Evolutionary conservation across 2,329 filamentous ascomycete genomes (phyloP), one percentile per base, ranked within the genome.

Genomic region (Apiospora sp.): DNA sequence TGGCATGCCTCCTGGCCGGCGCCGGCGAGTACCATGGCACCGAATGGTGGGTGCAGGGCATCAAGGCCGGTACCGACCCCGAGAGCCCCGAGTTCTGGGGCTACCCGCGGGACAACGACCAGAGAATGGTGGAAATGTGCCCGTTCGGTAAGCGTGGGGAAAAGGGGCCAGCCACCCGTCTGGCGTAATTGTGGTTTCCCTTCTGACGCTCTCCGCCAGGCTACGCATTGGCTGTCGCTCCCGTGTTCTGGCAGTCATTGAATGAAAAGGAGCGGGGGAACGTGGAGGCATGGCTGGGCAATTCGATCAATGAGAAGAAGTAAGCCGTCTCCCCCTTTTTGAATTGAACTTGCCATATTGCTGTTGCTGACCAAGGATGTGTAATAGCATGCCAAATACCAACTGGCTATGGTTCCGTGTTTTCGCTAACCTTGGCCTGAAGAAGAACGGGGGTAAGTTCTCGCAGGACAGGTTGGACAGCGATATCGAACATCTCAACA

Each of bases 51-150:
- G 87, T 94, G 48, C 87, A 92, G 74, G 93, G 93, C 4, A 85
- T 95, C 72, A 89, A 90, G 74, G 87, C 90, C 44, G 93, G 93
- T 0, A 94, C 92, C 0, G 90, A 95, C 76, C 92, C 92, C 0
- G 86, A 90, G 64, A 89, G 84, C 72, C 86, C 89, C 0, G 93
- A 95, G 81, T 95, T 92, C 78, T 96, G 93, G 93, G 93, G 93
- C 0, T 91, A 89, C 72, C 92, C 93, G 75, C 87, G 91, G 75
- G 92, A 95, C 78, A 91, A 92, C 72, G 93, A 95, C 78, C 93
- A 95, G 84, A 86, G 93, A 37, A 95, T 95, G 93, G 93, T 95
- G 2, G 93, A 96, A 80, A 94, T 94, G 87, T 95, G 93, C 79
- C 93, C 93, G 0, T 86, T 95, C 73, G 93, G 86, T 86, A 80